Conservation (phyloP, 2,329 filamentous ascomycete species). For the Talaromyces islandicus region DNA sequence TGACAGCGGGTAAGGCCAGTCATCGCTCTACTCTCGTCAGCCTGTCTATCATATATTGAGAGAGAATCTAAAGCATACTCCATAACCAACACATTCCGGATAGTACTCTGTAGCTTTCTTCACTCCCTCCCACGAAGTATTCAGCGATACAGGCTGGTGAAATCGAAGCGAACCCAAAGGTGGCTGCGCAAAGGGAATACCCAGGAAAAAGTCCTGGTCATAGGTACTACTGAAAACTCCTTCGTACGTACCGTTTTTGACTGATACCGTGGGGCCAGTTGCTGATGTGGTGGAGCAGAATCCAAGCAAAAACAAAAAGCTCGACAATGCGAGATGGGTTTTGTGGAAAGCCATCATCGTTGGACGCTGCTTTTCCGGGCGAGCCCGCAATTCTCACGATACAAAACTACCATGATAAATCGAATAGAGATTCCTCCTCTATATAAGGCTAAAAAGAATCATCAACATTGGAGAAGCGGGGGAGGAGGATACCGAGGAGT, state of each 20-base stretch:
- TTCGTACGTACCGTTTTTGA: constrained; percentile 7
- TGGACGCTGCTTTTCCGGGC: neutral
- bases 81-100: constrained; percentile 65
- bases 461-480: neutral
- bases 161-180: constrained; percentile 63
- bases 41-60: neutral
- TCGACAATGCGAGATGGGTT: neutral
- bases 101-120: constrained; percentile 55
- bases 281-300: neutral
- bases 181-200: constrained; percentile 69
- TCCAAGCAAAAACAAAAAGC: neutral
- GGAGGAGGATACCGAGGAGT: neutral
- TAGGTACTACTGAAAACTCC: neutral
- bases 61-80: constrained; percentile 40
- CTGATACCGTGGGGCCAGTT: neutral
- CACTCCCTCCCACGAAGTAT: constrained; percentile 48
- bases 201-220: constrained; percentile 59
- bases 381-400: neutral
- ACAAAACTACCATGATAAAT: neutral
- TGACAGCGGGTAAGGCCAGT: constrained; percentile 9
- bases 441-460: neutral
- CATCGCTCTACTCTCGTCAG: neutral
- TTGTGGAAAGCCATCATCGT: neutral
- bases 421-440: too few relatives aligned
- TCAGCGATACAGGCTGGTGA: constrained; percentile 60